Evolutionary conservation across 2,329 filamentous ascomycete species (phyloP).

Genomic region (Paraconiothyrium sp.): DNA sequence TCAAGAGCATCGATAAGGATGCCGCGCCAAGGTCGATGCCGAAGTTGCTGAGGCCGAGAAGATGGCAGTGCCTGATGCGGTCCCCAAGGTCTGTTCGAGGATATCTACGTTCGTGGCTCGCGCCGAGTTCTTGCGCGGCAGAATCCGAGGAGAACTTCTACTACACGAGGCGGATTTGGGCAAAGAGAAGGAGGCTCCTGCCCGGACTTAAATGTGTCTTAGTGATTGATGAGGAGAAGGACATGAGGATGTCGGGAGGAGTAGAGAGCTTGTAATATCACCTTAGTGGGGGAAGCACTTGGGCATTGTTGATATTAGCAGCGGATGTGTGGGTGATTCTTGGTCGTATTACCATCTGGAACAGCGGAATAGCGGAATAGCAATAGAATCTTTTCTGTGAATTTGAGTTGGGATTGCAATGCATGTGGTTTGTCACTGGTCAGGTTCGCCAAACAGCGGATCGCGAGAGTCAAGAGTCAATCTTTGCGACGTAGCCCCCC

Average conservation of each 20-base stretch:
- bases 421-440: not conserved
- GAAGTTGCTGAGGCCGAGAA: slow-evolving; percentile 92
- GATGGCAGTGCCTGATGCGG: slow-evolving; percentile 83
- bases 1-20: slow-evolving; percentile 96
- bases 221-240: not conserved
- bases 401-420: not conserved
- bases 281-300: slow-evolving; percentile 9
- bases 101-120: slow-evolving; percentile 91
- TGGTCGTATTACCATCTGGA: slow-evolving; percentile 14
- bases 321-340: slow-evolving; percentile 7
- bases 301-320: slow-evolving; percentile 10
- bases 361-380: slow-evolving; percentile 13
- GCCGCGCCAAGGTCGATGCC: slow-evolving; percentile 85
- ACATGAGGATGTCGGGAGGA: not conserved
- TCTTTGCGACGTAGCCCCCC: too few species aligned
- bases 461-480: too few species aligned
- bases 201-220: slow-evolving; percentile 35
- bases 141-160: slow-evolving; percentile 93
- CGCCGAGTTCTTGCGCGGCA: slow-evolving; percentile 85
- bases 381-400: slow-evolving; percentile 9
- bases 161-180: slow-evolving; percentile 61
- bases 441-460: too few species aligned
- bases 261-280: slow-evolving; percentile 12
- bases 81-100: slow-evolving; percentile 88
- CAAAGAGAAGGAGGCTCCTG: slow-evolving; percentile 45